Evolutionary conservation across 495 filamentous ascomycete species (phyloP), one percentile per base, ranked within the genome.

Genomic region (Trypethelium eluteriae): DNA sequence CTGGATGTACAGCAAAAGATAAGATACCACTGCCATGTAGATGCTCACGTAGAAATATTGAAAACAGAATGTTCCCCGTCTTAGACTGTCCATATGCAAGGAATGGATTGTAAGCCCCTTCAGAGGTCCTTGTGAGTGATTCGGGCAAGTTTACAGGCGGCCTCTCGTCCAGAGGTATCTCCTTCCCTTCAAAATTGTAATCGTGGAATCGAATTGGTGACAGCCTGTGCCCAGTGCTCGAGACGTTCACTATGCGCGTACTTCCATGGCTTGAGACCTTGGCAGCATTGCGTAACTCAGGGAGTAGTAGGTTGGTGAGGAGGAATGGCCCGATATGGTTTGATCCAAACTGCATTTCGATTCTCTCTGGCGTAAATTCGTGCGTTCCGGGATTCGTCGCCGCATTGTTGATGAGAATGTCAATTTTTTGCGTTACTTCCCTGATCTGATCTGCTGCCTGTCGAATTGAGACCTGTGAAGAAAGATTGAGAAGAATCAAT

Each of bases 391-490:
- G 74, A 70, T 78, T 78, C 0, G 81, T 69, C 16, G 75, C 82
- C 2, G 82, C 82, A 67, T 78, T 83, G 65, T 78, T 76, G 64
- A 84, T 73, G 12, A 83, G 61, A 67, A 83, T 70, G 67, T 81
- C 76, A n/a, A 84, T 39, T 10, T 56, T 62, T 25, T 66, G 49
- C 7, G 78, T 80, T 34, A 81, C 56, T 14, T 67, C 38, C 5
- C 64, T 62, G 4, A 85, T 74, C 32, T 79, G 73, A 9, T 69
- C 69, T 11, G 79, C 82, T 2, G 82, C 81, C 38, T 73, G 64
- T 25, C 77, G 77, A 39, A 83, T 73, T 1, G 78, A 71, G 16
- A 72, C 64, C 46, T 83, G 81, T 0, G 79, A 81, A 14, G 78
- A 72, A 36, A 85, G 74, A 65, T 85, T 80, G 10, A 84, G 66